Evolutionary conservation across 257 asterid species (phyloP), one percentile per base, ranked within the genome.

Genomic region (Solanum bulbocastanum): DNA sequence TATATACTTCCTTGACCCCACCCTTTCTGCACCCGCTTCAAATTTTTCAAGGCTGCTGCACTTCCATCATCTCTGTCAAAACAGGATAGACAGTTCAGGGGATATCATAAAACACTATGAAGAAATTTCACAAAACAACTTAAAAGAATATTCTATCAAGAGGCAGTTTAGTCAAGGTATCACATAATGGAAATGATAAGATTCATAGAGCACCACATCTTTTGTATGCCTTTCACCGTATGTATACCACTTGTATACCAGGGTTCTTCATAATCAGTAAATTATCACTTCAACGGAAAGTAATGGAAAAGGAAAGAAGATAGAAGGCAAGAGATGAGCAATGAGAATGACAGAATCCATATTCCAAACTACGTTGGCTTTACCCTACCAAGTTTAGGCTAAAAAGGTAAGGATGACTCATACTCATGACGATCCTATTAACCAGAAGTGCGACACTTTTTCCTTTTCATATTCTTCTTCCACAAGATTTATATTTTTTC

Each of bases 21-120:
- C 76, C 98, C 98, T 88, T 92, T 95, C 90, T 92, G 93, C 87
- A 95, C 98, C 84, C 96, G 93, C 93, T 92, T 95, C 94, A 96
- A 88, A 79, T 93, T 94, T 94, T 91, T 96, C 95, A 93, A 90
- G 89, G 97, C 98, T 86, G 93, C 72, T 71, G 92, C 92, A 88
- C 98, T 94, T 46, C 98, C 98, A 83, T 95, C 96, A 89, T 95
- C 98, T 90, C 99, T 96, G 95, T 60, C 73, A 81, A 92, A 87
- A 86, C 65, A 75, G 83, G 85, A 49, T 25, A 75, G 60, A 60
- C 44, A 30, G 71, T 73, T 58, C 62, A 46, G 75, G 39, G 14
- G 79, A 87, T 30, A 23, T 25, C 87, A 72, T 52, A 87, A 89
- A 44, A 86, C 65, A n/a, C 25, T 69, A 56, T 49, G 22, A 60